Evolutionary conservation across 192 early-diverging fungal genomes (phyloP).

Genomic region (Coemansia sp.): DNA sequence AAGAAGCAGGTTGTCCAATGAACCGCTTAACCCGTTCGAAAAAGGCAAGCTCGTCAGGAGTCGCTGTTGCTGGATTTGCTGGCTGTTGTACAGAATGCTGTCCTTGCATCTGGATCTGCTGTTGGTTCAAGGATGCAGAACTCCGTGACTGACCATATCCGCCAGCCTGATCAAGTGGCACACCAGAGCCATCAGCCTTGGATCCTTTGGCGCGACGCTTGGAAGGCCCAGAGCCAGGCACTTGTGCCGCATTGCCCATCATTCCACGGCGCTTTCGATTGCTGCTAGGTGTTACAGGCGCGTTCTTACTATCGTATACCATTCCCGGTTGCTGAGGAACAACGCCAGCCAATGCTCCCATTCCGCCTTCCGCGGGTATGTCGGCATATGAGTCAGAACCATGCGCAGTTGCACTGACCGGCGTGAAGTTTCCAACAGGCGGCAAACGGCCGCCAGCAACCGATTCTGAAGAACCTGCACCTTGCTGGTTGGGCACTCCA

Average conservation of each 20-base stretch:
- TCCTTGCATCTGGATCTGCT: constrained; percentile 3
- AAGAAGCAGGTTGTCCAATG: constrained; percentile 84
- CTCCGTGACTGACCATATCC: constrained; percentile 20
- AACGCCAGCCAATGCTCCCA: constrained; percentile 5
- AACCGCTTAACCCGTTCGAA: constrained; percentile 90
- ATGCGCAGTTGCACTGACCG: constrained; percentile 24
- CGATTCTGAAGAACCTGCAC: constrained; percentile 18
- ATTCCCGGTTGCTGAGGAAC: constrained; percentile 16
- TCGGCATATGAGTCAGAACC: constrained; percentile 23
- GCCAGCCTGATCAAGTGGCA: constrained; percentile 5
- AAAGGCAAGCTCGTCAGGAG: constrained; percentile 86
- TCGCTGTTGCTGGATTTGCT: constrained; percentile 41
- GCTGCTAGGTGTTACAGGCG: constrained; percentile 23
- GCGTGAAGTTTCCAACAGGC: constrained; percentile 61
- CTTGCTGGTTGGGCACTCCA: constrained; percentile 10
- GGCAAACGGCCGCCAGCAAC: constrained; percentile 51
- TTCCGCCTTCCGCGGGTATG: background rate
- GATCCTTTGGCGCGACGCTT: constrained; percentile 47
- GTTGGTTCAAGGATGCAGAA: background rate
- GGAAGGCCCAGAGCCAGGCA: constrained; percentile 25
- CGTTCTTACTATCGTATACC: constrained; percentile 19
- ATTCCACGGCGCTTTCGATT: constrained; percentile 41
- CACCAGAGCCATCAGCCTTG: constrained; percentile 21
- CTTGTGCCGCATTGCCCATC: constrained; percentile 26
- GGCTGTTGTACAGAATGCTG: constrained; percentile 20